Evolutionary conservation across 2,329 filamentous ascomycete genomes (phyloP), one percentile per base, ranked within the genome.

Genomic region (Huntiella bhutanensis): DNA sequence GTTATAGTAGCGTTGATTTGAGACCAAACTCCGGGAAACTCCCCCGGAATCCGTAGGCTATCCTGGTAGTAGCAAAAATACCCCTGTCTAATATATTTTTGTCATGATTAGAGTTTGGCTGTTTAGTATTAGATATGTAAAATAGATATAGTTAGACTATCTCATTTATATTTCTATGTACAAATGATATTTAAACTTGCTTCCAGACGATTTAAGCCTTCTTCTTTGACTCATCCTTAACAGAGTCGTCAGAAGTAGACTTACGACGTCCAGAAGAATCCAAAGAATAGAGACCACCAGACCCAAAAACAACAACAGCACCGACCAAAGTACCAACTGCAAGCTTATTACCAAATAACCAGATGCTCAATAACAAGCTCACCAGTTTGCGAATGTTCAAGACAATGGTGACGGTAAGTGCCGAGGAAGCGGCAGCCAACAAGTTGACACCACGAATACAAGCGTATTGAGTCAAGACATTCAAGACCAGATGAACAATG

Each of bases 391-490:
- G 75, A 50, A 98, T 82, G 59, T 96, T 98, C 50, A 98, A 69
- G 41, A 96, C 86, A 55, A 98, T 93, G 1, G 88, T 95, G 17
- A 98, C 91, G 0, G 91, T 96, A 47, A 98, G 70, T 0, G 91
- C 92, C 3, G 87, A 88, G 3, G 84, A 84, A 46, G 80, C 80
- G 1, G 88, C 83, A 1, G 84, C 87, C 4, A 98, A 69, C n/a
- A 94, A 71, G 54, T 96, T 96, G 48, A 98, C 91, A 1, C 91
- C 91, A 3, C 87, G 82, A 52, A 98, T 96, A 60, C 91, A 98
- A 17, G 86, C 74, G 56, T 95, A 85, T 61, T 98, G 91, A 3
- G 91, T 96, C 42, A 92, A 58, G 0, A 92, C 84, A 55, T 92
- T 92, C 51, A 81, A 69, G 1, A 69, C 64, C 12, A 92, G 68